These are phyloP conservation scores for Bacidia rubella DNA, from an alignment of 495 filamentous ascomycete species.

Conservation along the genomic window DNA sequence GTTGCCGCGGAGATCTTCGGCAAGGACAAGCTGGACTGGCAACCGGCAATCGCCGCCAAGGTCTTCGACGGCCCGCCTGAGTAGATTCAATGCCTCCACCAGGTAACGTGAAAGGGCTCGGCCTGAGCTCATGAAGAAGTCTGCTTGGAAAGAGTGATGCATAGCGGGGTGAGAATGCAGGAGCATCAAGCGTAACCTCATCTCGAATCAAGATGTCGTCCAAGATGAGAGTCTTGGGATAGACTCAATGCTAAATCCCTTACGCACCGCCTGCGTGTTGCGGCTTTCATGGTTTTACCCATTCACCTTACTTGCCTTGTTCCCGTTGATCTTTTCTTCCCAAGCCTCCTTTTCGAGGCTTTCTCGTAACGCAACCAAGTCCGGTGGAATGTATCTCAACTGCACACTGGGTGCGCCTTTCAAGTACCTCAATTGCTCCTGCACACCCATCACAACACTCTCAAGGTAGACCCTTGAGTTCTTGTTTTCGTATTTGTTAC, in stretches of 20 bases:
- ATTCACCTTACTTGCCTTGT: too few species aligned
- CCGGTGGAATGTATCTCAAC: slow-evolving; percentile 65
- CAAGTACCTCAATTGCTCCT: slow-evolving; percentile 79
- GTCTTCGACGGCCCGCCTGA: slow-evolving; percentile 14
- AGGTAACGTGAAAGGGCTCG: too few species aligned
- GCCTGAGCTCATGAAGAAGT: too few species aligned
- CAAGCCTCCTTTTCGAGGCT: slow-evolving; percentile 66
- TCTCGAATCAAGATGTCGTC: too few species aligned
- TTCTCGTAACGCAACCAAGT: slow-evolving; percentile 58
- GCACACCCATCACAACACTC: slow-evolving; percentile 56
- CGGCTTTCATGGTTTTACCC: too few species aligned
- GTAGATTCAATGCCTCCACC: neutral
- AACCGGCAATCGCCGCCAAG: slow-evolving; percentile 16
- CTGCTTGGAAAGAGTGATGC: too few species aligned
- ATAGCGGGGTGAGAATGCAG: neutral
- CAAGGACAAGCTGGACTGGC: slow-evolving; percentile 21
- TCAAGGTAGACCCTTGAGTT: slow-evolving; percentile 66
- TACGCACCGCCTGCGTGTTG: too few species aligned
- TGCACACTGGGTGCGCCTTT: slow-evolving; percentile 76
- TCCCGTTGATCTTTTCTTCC: slow-evolving; percentile 50
- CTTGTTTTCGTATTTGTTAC: slow-evolving; percentile 62
- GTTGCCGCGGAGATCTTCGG: slow-evolving; percentile 21
- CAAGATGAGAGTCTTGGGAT: too few species aligned
- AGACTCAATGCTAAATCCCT: too few species aligned
- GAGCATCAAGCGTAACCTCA: neutral